These are phyloP conservation scores for Glycyrrhiza uralensis DNA, from an alignment of 306 rosid genomes.

Conservation along the genomic window DNA sequence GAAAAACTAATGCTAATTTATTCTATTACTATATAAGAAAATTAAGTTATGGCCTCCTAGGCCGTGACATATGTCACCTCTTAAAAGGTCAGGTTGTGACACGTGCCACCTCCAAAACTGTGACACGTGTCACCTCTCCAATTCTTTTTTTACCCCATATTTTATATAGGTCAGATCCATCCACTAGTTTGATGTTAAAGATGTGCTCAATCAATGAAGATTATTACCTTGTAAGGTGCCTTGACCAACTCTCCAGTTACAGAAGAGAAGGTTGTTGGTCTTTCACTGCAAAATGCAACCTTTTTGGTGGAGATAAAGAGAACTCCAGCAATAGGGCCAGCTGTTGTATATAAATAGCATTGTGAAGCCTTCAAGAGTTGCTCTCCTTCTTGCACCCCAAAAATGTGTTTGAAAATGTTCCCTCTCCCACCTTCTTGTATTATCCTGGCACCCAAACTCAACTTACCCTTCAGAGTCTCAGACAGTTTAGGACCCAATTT, in stretches of 20 bases:
- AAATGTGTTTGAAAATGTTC: slow-evolving; percentile 61
- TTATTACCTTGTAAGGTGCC: slow-evolving; percentile 64
- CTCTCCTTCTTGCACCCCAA: slow-evolving; percentile 65
- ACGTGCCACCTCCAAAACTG: too few relatives aligned
- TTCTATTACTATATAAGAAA: too few relatives aligned
- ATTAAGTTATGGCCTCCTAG: too few relatives aligned
- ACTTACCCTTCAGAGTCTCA: slow-evolving; percentile 63
- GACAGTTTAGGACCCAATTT: slow-evolving; percentile 64
- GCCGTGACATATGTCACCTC: too few relatives aligned
- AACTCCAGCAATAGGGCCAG: slow-evolving; percentile 82
- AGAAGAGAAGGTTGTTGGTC: slow-evolving; percentile 47
- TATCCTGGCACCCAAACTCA: slow-evolving; percentile 68
- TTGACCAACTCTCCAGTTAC: slow-evolving; percentile 32
- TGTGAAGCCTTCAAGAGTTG: slow-evolving; percentile 79
- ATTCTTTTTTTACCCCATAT: too few relatives aligned
- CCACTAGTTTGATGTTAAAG: not conserved
- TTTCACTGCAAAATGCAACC: slow-evolving; percentile 77
- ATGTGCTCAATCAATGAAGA: not conserved
- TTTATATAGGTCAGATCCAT: too few relatives aligned
- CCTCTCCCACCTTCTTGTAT: slow-evolving; percentile 73
- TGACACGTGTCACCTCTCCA: too few relatives aligned
- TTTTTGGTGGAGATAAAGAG: slow-evolving; percentile 67
- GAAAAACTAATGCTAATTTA: slow-evolving; percentile 22
- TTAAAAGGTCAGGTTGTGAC: too few relatives aligned
- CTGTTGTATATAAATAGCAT: slow-evolving; percentile 70